Evolutionary conservation across 257 asterid species (phyloP), one percentile per base, ranked within the genome.

Genomic region (Apocynum venetum): DNA sequence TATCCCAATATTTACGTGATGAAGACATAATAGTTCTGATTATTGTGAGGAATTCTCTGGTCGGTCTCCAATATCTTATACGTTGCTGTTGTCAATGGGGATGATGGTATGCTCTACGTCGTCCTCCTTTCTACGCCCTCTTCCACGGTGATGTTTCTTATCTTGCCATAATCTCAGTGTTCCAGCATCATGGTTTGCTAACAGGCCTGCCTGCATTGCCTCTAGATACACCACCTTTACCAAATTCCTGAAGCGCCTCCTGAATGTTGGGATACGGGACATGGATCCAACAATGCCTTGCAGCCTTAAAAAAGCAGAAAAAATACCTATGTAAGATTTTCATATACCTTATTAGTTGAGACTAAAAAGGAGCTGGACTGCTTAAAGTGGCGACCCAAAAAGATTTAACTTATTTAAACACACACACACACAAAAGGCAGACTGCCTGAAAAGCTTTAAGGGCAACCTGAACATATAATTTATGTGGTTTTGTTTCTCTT

Each of bases 231-330:
- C 79, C 48, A 81, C 80, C 84, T 88, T 90, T 81, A 89, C 91
- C 76, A 93, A 73, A 72, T 87, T 92, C 84, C 78, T 83, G 82
- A 93, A 90, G 6, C 93, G 90, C 56, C 98, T 82, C 60, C 97
- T 87, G 88, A 90, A 93, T 17, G 98, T 88, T 0, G 97, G 98
- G 59, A 89, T 76, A 57, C 96, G 76, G 3, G 97, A 91, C 90
- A 90, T 86, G 8, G 91, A 91, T 47, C 88, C 84, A 1, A 91
- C 97, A 20, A 93, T 93, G 40, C 98, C 97, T 71, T 90, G 96
- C 79, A 93, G 79, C 91, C 97, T 92, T 82, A 78, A 46, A 17
- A 41, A 5, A 38, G 35, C 11, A 66, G 31, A 65, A 38, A 11
- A 14, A 65, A 56, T 56, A 7, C 49, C 31, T 1, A 14, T 38